These are phyloP conservation scores for Toxicodendron radicans DNA, from an alignment of 345 rosid species.

Conservation along the genomic window DNA sequence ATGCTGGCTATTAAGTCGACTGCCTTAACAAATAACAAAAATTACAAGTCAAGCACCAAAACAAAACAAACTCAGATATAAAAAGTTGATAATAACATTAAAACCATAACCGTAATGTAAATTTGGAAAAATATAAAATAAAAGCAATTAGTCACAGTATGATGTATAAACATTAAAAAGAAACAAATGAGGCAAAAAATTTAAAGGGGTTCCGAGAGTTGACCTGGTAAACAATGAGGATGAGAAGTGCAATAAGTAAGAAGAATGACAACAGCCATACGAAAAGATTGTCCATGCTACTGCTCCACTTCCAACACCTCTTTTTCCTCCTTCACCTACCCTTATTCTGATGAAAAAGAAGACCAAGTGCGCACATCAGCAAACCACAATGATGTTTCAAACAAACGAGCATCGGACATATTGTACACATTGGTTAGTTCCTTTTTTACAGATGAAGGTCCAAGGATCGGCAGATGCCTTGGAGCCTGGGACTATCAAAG, in stretches of 20 bases:
- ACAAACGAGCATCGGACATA: not conserved
- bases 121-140: not conserved
- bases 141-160: not conserved
- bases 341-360: not conserved
- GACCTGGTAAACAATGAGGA: conserved; percentile 84
- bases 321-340: not conserved
- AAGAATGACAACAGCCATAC: conserved; percentile 86
- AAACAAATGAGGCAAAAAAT: not conserved
- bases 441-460: not conserved
- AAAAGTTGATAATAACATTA: not conserved
- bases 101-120: not conserved
- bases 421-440: not conserved
- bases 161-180: no score
- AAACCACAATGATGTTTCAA: not conserved
- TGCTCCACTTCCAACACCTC: conserved; percentile 30
- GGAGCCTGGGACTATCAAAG: no score
- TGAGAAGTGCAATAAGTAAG: conserved; percentile 66
- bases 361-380: not conserved
- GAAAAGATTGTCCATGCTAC: conserved; percentile 76
- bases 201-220: conserved; percentile 16
- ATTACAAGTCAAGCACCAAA: not conserved
- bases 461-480: not conserved
- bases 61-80: not conserved
- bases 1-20: not conserved
- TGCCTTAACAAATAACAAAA: not conserved